Evolutionary conservation across 228 moss, liverwort and hornwort genomes (phyloP), one percentile per base, ranked within the genome.

Genomic region (Sphagnum fallax): DNA sequence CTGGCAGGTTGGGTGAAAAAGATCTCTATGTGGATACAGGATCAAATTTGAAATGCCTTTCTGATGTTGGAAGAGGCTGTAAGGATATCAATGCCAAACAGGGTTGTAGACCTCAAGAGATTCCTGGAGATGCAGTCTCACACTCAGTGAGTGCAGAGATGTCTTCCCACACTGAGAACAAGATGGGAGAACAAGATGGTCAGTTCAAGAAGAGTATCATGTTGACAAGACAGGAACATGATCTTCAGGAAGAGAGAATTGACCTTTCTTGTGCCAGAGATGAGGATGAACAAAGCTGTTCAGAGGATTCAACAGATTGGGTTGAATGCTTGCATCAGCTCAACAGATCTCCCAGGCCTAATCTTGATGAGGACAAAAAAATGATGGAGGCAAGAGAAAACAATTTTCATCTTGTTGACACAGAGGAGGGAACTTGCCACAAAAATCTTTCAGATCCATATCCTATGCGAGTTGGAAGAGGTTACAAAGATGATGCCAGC

Each of bases 301-400:
- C 55, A 55, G 55, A 55, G 55, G 55, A 55, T 55, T 55, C 55
- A 55, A 55, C 55, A 55, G 55, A 55, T 55, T 55, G 55, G 55
- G 55, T 55, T 55, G 55, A 55, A 55, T 55, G 9, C 55, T 55
- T 55, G 9, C 55, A 32, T 32, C 32, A 32, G 32, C 32, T 12
- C 55, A 8, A 12, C 55, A 55, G 12, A 12, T 55, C 9, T 55
- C 9, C 12, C 4, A 4, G 55, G 9, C 55, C 2, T 55, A 12
- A 12, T 55, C 9, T 55, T 55, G 55, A 55, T 8, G 55, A 55
- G 4, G 55, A 55, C 12, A 12, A 55, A 55, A 12, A 2, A 55
- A 55, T 8, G 12, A 12, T 55, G 55, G 55, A 55, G 55, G 9
- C 12, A 12, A 55, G 12, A 1, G 12, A 12, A 55, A 8, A 1